Conservation (phyloP, 192 early-diverging fungal genomes). For the Coemansia sp. region DNA sequence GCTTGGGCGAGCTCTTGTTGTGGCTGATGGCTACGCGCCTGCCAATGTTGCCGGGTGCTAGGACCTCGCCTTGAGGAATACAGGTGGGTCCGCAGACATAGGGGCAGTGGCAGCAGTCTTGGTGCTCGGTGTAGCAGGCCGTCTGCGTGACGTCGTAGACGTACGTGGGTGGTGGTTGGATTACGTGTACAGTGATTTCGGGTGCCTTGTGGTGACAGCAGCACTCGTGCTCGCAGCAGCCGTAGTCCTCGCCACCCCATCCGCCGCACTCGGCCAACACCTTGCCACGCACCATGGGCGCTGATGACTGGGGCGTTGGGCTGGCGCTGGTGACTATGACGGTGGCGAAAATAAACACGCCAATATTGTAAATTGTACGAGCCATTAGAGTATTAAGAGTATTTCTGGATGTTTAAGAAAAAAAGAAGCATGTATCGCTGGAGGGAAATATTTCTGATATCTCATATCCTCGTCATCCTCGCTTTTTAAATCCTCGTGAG, state of each 20-base stretch:
- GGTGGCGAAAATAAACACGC: conserved; percentile 13
- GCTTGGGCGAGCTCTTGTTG: conserved; percentile 15
- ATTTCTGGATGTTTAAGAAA: not conserved
- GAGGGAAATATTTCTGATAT: not conserved
- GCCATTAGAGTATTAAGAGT: conserved; percentile 22
- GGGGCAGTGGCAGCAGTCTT: conserved; percentile 42
- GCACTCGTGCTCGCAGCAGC: conserved; percentile 16
- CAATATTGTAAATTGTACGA: conserved; percentile 23
- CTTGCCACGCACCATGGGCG: conserved; percentile 1
- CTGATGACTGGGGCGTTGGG: not conserved
- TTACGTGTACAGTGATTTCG: conserved; percentile 43
- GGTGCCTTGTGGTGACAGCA: conserved; percentile 30
- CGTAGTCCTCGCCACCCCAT: conserved; percentile 18
- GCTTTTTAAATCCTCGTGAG: conserved; percentile 4
- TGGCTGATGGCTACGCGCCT: conserved; percentile 22
- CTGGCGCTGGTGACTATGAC: conserved; percentile 2
- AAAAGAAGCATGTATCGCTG: too few relatives aligned
- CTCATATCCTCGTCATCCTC: not conserved
- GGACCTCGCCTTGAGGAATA: conserved; percentile 50
- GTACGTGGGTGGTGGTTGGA: conserved; percentile 48
- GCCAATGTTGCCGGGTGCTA: conserved; percentile 35
- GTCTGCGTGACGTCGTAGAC: conserved; percentile 52
- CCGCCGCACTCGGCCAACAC: conserved; percentile 11
- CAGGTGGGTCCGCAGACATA: conserved; percentile 51
- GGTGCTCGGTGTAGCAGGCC: conserved; percentile 49